phyloP scores from a whole-genome alignment of 306 rosid genomes.

The Ormosia emarginata region DNA sequence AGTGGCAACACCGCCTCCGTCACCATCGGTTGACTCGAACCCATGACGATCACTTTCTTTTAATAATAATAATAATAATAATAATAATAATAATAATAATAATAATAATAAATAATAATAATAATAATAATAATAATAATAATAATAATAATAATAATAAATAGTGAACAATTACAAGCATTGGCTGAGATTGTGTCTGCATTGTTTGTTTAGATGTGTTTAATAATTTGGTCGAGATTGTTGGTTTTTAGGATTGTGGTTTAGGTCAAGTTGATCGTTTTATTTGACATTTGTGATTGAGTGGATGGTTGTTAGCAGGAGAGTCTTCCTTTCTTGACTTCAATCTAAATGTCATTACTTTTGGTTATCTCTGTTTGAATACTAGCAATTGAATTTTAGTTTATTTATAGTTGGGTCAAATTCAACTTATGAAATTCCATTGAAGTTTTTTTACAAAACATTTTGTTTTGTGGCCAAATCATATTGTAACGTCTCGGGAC shows the following conservation, averaged over 20 bases:
- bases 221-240: background rate
- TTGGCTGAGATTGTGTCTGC: background rate
- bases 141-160: no score
- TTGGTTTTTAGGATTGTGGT: slow-evolving; percentile 8
- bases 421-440: background rate
- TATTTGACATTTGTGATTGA: slow-evolving; percentile 32
- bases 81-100: no score
- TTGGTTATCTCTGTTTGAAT: background rate
- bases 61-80: no score
- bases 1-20: no score
- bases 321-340: slow-evolving; percentile 36
- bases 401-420: background rate
- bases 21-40: no score
- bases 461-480: no score
- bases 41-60: no score
- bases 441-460: no score
- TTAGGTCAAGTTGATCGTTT: background rate
- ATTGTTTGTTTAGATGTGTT: background rate
- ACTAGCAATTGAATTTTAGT: background rate
- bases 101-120: no score
- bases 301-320: slow-evolving; percentile 25
- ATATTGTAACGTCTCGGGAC: no score
- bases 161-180: no score
- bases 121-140: no score
- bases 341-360: slow-evolving; percentile 27